A percentile compares a stretch with the other conserved stretches of the same genome.
phyloP scores from a whole-genome alignment of 805 yeast species.

The Candida golubevii region DNA sequence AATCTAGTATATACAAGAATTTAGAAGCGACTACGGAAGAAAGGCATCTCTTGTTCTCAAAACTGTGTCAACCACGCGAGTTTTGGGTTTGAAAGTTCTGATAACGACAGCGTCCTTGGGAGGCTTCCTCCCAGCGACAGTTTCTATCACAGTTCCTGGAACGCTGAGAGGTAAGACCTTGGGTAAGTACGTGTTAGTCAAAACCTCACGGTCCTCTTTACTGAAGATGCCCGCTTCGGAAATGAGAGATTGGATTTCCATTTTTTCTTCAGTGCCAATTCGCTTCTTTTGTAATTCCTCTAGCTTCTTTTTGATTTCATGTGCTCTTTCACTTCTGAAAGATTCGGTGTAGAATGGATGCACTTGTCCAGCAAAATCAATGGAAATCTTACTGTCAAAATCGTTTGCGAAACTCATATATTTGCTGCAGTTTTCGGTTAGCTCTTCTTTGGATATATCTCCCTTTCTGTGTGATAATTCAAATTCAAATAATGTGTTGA shows the following conservation, averaged over 20 bases:
- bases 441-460: conserved; percentile 30
- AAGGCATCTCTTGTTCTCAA: conserved; percentile 54
- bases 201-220: conserved; percentile 29
- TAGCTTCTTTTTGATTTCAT: conserved; percentile 20
- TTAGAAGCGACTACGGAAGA: conserved; percentile 8
- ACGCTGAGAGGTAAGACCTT: conserved; percentile 50
- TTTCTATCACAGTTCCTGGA: conserved; percentile 35
- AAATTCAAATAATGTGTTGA: conserved; percentile 42
- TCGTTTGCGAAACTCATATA: conserved; percentile 36
- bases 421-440: conserved; percentile 16
- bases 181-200: conserved; percentile 51
- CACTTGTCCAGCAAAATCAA: conserved; percentile 43
- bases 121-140: conserved; percentile 35
- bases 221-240: conserved; percentile 38
- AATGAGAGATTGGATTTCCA: conserved; percentile 42
- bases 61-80: conserved; percentile 48
- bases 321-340: conserved; percentile 21
- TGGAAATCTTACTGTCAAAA: conserved; percentile 40
- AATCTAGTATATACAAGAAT: conserved; percentile 12
- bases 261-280: conserved; percentile 35
- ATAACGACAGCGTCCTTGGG: conserved; percentile 47
- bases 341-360: conserved; percentile 33
- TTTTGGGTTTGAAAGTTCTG: conserved; percentile 58
- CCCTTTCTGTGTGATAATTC: conserved; percentile 37
- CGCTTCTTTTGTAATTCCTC: conserved; percentile 21